Base-by-base conservation (phyloP, 1,284 basidiomycete species). In the Boletus sp. region DNA sequence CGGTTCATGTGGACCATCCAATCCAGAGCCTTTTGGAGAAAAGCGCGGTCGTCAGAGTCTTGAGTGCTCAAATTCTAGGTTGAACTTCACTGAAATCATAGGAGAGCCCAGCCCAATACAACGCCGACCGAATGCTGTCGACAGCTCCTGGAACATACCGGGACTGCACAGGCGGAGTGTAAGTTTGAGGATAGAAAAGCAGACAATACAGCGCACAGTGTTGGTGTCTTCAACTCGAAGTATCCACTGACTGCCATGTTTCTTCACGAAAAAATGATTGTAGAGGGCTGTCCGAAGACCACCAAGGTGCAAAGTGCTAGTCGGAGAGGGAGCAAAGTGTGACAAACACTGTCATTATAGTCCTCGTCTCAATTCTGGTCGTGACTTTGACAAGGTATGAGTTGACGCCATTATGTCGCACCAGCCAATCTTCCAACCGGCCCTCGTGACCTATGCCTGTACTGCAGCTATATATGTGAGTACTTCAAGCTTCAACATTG, bases 151-250 rank as follows among this genome's bases (percentile, higher is more conserved):
- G 84, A 0, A 97, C 93, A 57, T 85, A 81, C 49, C 95, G 80
- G 1, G 85, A 81, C 94, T 96, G 61, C 7, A 48, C 11, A n/a
- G 2, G 7, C 4, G n/a, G 4, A 45, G 12, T 5, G 51, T 69
- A 13, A 65, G 60, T 18, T 4, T 8, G 18, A 45, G 29, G 2
- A 11, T 43, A 33, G 37, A 39, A 27, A 41, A 7, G 18, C 8
- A 46, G 35, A 47, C 46, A 42, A 33, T 4, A 15, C 11, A 6
- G 12, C 64, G 55, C 39, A 70, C 71, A 11, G 68, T 42, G 51
- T 99, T 96, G 0, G 97, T 99, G 73, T 99, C 97, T 73, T 99
- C 96, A 46, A 99, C 88, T 39, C 97, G 80, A 59, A 98, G 76
- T 37, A 98, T 84, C 91, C 93, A 98, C 68, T 89, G 88, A 2